Base-by-base conservation (phyloP, 2,329 filamentous ascomycete genomes). In the Pochonia chlamydosporia region DNA sequence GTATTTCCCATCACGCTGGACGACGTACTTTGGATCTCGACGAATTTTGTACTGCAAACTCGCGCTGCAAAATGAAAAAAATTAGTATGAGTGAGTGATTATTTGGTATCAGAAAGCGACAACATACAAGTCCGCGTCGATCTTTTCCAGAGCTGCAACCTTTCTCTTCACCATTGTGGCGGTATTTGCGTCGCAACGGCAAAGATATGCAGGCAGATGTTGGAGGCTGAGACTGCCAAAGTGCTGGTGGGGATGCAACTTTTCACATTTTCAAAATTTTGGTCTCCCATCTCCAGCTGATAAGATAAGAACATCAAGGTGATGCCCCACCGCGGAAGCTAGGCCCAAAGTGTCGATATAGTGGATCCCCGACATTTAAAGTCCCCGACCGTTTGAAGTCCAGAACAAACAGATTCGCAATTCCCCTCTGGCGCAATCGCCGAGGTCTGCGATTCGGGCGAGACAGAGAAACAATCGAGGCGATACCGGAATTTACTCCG, bases 31-130 rank as follows among this genome's bases (percentile, higher is more conserved):
- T 40, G 91, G 89, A 69, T 96, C 91, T 65, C 85, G 80, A 54
- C 86, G 81, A 62, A 96, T 90, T 72, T 95, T 96, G 74, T 95
- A 89, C 64, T 95, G 90, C 44, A 96, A 73, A 68, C 86, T 93
- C 54, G 89, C 84, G 59, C 83, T 87, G 60, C 4, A 28, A 36
- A 28, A 36, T 20, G 18, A 16, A 10, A 9, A 21, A 3, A 21
- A 18, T 44, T 37, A 40, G 33, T 39, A 25, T 37, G 13, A 10
- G 24, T n/a, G 7, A 20, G 21, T n/a, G 2, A 11, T 43, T 10
- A 13, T 14, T 13, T n/a, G n/a, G 2, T n/a, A 23, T 7, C 4
- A 5, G n/a, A 10, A 21, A 18, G 2, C 20, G 24, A 7, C 11
- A 16, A 63, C 81, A 53, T 65, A 86, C 78, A 95, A 74, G 68